Percentiles rank a stretch among this genome's conserved stretches.
phyloP scores from a whole-genome alignment of 2,329 filamentous ascomycete genomes.

The Ceratocystis cacaofunesta region DNA sequence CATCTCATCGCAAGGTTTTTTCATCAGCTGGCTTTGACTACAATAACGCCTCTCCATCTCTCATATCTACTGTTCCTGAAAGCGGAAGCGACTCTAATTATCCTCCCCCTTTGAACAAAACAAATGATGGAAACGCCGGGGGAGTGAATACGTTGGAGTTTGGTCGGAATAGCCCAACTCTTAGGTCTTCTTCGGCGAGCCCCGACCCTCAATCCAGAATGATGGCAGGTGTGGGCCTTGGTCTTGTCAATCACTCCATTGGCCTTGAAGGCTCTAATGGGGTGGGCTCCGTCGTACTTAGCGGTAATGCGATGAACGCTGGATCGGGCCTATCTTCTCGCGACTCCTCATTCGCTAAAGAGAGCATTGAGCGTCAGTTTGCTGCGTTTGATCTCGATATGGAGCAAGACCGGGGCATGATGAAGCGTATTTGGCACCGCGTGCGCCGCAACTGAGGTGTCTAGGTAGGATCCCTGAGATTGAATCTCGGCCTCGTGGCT shows the following conservation, averaged over 20 bases:
- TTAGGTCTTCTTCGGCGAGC: neutral
- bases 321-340: conserved; percentile 1
- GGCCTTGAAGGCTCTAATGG: conserved; percentile 15
- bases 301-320: conserved; percentile 24
- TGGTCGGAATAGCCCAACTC: neutral
- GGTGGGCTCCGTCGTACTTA: conserved; percentile 17
- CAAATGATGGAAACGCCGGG: neutral
- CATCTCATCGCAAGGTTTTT: conserved; percentile 1
- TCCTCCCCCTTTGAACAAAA: neutral
- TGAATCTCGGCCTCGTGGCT: conserved; percentile 8
- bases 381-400: conserved; percentile 39
- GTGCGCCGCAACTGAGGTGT: conserved; percentile 24
- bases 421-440: conserved; percentile 51
- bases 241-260: conserved; percentile 3
- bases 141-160: neutral
- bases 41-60: neutral
- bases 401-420: conserved; percentile 36
- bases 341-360: conserved; percentile 28
- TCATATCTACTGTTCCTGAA: neutral
- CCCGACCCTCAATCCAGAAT: neutral
- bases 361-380: conserved; percentile 39
- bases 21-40: neutral
- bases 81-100: neutral
- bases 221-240: neutral
- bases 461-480: neutral